Base-by-base conservation (phyloP, 2,329 filamentous ascomycete genomes). In the Periglandula ipomoeae region DNA sequence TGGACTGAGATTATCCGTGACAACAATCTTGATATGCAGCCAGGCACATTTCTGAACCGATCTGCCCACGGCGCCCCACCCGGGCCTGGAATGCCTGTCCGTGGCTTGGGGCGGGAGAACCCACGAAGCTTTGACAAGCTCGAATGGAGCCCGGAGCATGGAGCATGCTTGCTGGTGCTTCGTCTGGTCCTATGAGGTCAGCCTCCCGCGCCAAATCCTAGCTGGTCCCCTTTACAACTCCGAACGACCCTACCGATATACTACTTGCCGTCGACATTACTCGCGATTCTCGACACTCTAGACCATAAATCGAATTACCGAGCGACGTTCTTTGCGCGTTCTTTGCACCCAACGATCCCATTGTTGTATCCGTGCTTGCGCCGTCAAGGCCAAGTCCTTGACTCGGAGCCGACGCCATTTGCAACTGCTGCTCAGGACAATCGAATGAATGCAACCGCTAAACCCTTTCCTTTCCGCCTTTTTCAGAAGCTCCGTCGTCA, bases 381-480 rank as follows among this genome's bases (percentile, higher is more conserved):
- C 37, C 30, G 43, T 27, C 35, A 8, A 23, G 48, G 32, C 37
- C 44, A 50, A 46, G 39, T 55, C 53, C 51, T 50, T 56, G 52
- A 51, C 52, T 54, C 46, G 56, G 53, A 57, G 56, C 58, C 59
- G 61, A 61, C 51, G 55, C 58, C 51, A 50, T 55, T 58, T 54
- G 55, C 59, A 49, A 57, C 55, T 49, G 50, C 58, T 54, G 54
- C 48, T 48, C 48, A 50, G 48, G 54, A 60, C 35, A 65, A 62
- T 58, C 65, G 66, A 67, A 63, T 69, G 67, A 70, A 95, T 95
- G 90, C 90, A 90, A 84, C 89, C 93, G 75, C 79, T 97, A 83
- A 98, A 98, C 73, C 93, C 93, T 68, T 97, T 96, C 73, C 79
- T 98, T 70, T 85, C 87, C 76, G 89, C 91, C 78, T 97, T 98